Percentiles rank a stretch among this genome's conserved stretches.
phyloP scores from a whole-genome alignment of 1,284 basidiomycete species.

The Leccinum ponderosum region DNA sequence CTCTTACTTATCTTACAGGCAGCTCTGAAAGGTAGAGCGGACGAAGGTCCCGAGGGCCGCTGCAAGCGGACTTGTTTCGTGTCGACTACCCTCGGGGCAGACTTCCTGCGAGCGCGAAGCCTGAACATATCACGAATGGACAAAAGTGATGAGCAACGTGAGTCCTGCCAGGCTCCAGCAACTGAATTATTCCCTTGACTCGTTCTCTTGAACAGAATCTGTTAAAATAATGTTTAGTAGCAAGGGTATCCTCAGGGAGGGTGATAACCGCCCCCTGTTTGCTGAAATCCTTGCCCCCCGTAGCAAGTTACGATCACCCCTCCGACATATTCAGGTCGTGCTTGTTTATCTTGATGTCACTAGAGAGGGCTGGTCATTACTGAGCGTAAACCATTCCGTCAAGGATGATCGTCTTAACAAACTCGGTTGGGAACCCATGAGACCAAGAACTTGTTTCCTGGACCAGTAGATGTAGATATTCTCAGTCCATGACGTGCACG shows the following conservation, averaged over 20 bases:
- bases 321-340: not conserved
- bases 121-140: slow-evolving; percentile 30
- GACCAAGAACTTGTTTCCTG: slow-evolving; percentile 27
- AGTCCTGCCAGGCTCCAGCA: not conserved
- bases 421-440: slow-evolving; percentile 42
- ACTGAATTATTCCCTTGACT: not conserved
- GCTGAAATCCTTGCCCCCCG: slow-evolving; percentile 31
- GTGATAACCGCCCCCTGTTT: slow-evolving; percentile 37
- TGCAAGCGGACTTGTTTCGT: slow-evolving; percentile 24
- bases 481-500: not conserved
- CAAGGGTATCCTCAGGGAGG: slow-evolving; percentile 37
- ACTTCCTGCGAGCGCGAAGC: slow-evolving; percentile 26
- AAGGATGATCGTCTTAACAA: slow-evolving; percentile 36
- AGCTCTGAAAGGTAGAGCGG: slow-evolving; percentile 39
- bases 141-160: slow-evolving; percentile 40
- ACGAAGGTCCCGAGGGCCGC: slow-evolving; percentile 40
- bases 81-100: slow-evolving; percentile 3
- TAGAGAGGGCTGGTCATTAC: slow-evolving; percentile 41
- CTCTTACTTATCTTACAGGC: slow-evolving; percentile 38
- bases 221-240: slow-evolving; percentile 11
- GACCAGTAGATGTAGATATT: not conserved
- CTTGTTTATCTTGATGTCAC: slow-evolving; percentile 2
- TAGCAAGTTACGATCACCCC: slow-evolving; percentile 25
- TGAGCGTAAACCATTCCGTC: slow-evolving; percentile 39
- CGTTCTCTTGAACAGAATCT: slow-evolving; percentile 31